A percentile compares a stretch with the other conserved stretches of the same genome.
phyloP scores from a whole-genome alignment of 2,329 filamentous ascomycete genomes.

The Whalleya microplaca region DNA sequence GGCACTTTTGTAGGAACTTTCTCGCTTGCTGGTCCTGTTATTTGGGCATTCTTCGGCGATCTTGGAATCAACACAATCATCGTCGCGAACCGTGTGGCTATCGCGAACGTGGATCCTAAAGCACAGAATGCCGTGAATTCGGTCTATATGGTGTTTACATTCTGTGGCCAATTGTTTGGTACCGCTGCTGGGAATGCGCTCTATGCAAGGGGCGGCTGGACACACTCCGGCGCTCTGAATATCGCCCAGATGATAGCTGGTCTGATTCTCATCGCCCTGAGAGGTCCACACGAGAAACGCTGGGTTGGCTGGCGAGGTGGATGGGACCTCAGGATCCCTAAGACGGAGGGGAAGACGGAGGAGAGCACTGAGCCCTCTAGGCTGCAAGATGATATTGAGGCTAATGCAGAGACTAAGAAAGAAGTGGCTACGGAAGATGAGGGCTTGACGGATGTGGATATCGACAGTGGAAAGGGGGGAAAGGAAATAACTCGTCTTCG shows the following conservation, averaged over 20 bases:
- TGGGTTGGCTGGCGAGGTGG: slow-evolving; percentile 41
- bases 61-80: slow-evolving; percentile 38
- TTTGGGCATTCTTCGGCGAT: slow-evolving; percentile 40
- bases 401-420: background rate
- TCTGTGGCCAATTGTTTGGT: slow-evolving; percentile 40
- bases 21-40: slow-evolving; percentile 37
- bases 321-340: slow-evolving; percentile 31
- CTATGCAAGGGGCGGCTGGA: slow-evolving; percentile 39
- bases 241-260: slow-evolving; percentile 36
- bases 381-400: slow-evolving; percentile 14
- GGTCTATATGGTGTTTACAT: slow-evolving; percentile 40
- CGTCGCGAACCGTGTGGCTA: slow-evolving; percentile 38
- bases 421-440: slow-evolving; percentile 14
- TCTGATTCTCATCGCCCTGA: slow-evolving; percentile 26
- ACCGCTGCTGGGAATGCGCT: slow-evolving; percentile 38
- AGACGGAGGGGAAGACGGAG: slow-evolving; percentile 13
- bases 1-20: slow-evolving; percentile 38
- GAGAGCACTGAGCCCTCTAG: slow-evolving; percentile 3
- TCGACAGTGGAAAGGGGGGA: background rate
- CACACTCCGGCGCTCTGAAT: slow-evolving; percentile 35
- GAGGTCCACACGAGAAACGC: slow-evolving; percentile 36
- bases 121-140: slow-evolving; percentile 44
- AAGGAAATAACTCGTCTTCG: too few relatives aligned
- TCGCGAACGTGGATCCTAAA: slow-evolving; percentile 35
- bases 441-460: slow-evolving; percentile 1